Conservation (phyloP, 371 early-diverging fungal genomes). For the Mortierella sp. region DNA sequence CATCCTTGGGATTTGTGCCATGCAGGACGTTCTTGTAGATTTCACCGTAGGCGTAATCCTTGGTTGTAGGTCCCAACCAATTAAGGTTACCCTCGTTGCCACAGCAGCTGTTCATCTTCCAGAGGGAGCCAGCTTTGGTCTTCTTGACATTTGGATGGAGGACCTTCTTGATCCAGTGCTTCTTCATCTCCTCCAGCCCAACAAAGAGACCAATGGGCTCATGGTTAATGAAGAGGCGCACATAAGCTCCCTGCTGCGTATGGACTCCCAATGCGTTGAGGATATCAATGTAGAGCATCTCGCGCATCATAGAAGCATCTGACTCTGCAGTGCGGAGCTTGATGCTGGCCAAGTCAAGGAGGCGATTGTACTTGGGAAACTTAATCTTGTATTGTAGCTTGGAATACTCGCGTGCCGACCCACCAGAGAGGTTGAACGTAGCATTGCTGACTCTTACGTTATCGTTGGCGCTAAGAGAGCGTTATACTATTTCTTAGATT, state of each 20-base stretch:
- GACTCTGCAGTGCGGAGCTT: slow-evolving; percentile 50
- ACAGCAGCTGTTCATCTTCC: slow-evolving; percentile 46
- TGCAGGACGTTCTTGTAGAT: slow-evolving; percentile 44
- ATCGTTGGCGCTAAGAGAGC: slow-evolving; percentile 29
- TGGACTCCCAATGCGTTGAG: slow-evolving; percentile 58
- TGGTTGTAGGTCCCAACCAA: slow-evolving; percentile 40
- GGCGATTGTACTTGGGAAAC: slow-evolving; percentile 38
- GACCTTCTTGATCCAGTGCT: slow-evolving; percentile 43
- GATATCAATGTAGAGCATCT: slow-evolving; percentile 64
- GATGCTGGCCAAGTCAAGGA: slow-evolving; percentile 37
- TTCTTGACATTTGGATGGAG: slow-evolving; percentile 33
- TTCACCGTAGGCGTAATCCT: slow-evolving; percentile 22
- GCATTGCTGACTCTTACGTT: slow-evolving; percentile 29
- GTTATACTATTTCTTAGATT: no score
- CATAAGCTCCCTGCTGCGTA: slow-evolving; percentile 56
- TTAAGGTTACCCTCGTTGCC: slow-evolving; percentile 34
- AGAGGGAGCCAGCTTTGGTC: slow-evolving; percentile 35
- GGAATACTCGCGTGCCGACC: slow-evolving; percentile 36
- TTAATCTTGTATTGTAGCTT: slow-evolving; percentile 41
- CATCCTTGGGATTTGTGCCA: slow-evolving; percentile 39
- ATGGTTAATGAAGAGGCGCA: slow-evolving; percentile 42
- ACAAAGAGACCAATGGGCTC: slow-evolving; percentile 41
- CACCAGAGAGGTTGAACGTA: slow-evolving; percentile 29
- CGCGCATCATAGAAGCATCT: slow-evolving; percentile 64
- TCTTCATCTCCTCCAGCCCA: slow-evolving; percentile 50